Base-by-base conservation (phyloP, 371 early-diverging fungal genomes). In the Cladochytrium tenue region DNA sequence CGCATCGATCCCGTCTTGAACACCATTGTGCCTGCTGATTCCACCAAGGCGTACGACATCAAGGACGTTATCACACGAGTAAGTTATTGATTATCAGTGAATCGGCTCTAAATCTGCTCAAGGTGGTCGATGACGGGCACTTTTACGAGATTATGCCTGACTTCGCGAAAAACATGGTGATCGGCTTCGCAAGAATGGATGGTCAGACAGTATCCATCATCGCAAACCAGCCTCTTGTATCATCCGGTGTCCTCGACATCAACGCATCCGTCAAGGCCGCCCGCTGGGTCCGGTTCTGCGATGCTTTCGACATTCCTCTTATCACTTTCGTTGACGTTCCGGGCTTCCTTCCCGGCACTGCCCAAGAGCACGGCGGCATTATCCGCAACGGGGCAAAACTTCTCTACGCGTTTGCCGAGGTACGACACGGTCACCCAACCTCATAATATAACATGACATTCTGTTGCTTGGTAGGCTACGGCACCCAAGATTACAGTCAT, bases 371-470 rank as follows among this genome's bases (percentile, higher is more conserved):
- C 78, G 88, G 88, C 53, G 97, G 97, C 50, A 95, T 97, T 64
- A 97, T 97, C 70, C 86, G 95, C n/a, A 91, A 97, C 75, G 97
- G 97, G 53, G 97, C 97, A 50, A 97, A 97, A 77, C 83, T 97
- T 7, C 77, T 97, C 33, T 95, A 94, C 72, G 97, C 97, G 30
- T 97, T 93, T 69, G 93, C 94, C 51, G 97, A 97, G 79, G 74
- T 71, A 58, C 25, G 30, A 26, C 53, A 5, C 53, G n/a, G 15
- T 5, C 25, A 17, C 25, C 30, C 7, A 20, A 34, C 26, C 32
- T 23, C n/a, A n/a, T n/a, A n/a, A n/a, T n/a, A n/a, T n/a, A n/a
- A n/a, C n/a, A n/a, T n/a, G 20, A 5, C 36, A 3, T 65, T 17
- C 13, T 25, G 13, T 26, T n/a, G 35, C 35, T n/a, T 17, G 20